Evolutionary conservation across 345 rosid species (phyloP).

Genomic region (Moringa oleifera): DNA sequence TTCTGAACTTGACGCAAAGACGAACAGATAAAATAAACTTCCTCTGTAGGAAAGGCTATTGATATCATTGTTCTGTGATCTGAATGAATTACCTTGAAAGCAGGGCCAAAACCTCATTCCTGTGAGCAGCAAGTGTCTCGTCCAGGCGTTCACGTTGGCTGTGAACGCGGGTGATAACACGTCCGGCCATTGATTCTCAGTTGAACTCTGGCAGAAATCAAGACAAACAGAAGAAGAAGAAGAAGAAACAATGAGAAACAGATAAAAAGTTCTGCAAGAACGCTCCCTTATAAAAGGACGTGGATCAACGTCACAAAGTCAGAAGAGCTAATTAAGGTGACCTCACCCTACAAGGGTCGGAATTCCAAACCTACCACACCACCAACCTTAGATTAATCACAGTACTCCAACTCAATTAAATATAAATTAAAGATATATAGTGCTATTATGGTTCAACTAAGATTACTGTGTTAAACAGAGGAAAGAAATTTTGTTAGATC

Average conservation of each 20-base stretch:
- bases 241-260: neutral
- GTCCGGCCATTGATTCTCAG: constrained; percentile 41
- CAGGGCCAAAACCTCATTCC: constrained; percentile 64
- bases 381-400: neutral
- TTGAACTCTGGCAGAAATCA: neutral
- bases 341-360: neutral
- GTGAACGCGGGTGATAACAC: constrained; percentile 50
- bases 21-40: too few relatives aligned
- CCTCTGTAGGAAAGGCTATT: too few relatives aligned
- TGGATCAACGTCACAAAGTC: constrained; percentile 2
- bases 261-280: neutral
- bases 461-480: neutral
- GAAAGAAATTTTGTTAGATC: neutral
- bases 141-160: constrained; percentile 77
- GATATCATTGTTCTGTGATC: too few relatives aligned
- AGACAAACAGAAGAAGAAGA: constrained; percentile 13
- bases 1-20: too few relatives aligned
- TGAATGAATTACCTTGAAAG: constrained; percentile 46
- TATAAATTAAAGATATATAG: too few relatives aligned
- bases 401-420: too few relatives aligned
- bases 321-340: neutral
- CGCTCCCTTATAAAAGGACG: constrained; percentile 3
- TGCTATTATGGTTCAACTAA: neutral
- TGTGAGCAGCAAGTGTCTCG: constrained; percentile 56
- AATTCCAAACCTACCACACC: neutral